Evolutionary conservation across 148 eudicot genomes (phyloP).

Genomic region (Silene uniflora): DNA sequence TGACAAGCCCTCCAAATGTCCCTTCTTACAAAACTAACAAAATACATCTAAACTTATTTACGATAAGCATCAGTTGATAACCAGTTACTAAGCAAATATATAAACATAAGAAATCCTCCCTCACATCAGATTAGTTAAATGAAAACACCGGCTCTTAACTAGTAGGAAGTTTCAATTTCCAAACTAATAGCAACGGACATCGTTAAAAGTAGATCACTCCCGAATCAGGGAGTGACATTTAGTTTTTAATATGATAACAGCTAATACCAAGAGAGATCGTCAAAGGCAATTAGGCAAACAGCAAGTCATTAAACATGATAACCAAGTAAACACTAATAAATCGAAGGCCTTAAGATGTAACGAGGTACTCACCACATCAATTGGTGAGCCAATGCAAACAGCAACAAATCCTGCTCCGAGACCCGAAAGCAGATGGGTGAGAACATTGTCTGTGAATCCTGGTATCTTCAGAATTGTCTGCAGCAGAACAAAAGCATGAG

Average conservation of each 20-base stretch:
- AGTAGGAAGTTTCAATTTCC: no score
- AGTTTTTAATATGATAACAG: neutral
- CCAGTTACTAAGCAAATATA: no score
- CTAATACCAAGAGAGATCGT: slow-evolving; percentile 1
- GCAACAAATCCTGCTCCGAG: slow-evolving; percentile 96
- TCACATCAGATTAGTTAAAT: no score
- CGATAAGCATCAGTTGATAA: no score
- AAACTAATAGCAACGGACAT: neutral
- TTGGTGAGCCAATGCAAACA: slow-evolving; percentile 97
- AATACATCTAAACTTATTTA: no score
- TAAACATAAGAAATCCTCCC: no score
- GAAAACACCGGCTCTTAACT: no score
- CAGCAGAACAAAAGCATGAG: slow-evolving; percentile 20
- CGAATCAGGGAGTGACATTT: neutral
- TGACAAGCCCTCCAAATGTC: no score
- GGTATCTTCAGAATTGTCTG: slow-evolving; percentile 93
- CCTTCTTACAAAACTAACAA: no score
- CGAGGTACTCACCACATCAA: slow-evolving; percentile 72
- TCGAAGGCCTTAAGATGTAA: neutral
- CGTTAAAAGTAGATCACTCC: neutral
- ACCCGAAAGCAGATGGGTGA: slow-evolving; percentile 85
- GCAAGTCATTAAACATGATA: neutral
- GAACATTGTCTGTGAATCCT: slow-evolving; percentile 83
- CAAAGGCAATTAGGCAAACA: neutral
- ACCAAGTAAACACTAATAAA: neutral